Percentiles rank a stretch among this genome's conserved stretches.
Evolutionary conservation across 2,329 filamentous ascomycete species (phyloP).

Genomic region (Rutstroemia sydowiana): DNA sequence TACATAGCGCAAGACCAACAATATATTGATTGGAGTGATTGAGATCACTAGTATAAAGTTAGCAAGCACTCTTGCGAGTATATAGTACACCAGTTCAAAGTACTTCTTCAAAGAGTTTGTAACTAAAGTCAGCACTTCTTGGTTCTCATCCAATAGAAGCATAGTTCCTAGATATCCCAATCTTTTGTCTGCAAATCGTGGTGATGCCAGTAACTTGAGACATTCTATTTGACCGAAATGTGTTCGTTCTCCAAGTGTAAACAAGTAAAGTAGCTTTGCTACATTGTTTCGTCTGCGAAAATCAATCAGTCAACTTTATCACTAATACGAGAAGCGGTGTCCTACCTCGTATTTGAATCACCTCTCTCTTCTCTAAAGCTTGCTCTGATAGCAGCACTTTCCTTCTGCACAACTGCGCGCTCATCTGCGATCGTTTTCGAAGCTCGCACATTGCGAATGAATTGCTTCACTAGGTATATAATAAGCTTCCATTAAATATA

Average conservation of each 20-base stretch:
- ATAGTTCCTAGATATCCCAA: slow-evolving; percentile 94
- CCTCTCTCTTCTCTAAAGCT: slow-evolving; percentile 97
- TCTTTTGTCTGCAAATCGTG: slow-evolving; percentile 95
- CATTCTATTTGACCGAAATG: slow-evolving; percentile 99
- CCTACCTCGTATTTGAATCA: slow-evolving; percentile 82
- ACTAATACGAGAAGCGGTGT: slow-evolving; percentile 15
- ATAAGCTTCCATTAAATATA: slow-evolving; percentile 13
- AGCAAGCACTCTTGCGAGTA: neutral
- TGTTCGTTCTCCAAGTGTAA: slow-evolving; percentile 92
- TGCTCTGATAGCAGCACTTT: slow-evolving; percentile 93
- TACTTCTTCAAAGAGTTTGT: slow-evolving; percentile 98
- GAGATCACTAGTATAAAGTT: slow-evolving; percentile 59
- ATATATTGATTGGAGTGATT: slow-evolving; percentile 98
- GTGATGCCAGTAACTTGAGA: slow-evolving; percentile 91
- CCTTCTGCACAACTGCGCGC: slow-evolving; percentile 95
- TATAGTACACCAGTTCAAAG: slow-evolving; percentile 7
- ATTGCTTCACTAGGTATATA: slow-evolving; percentile 76
- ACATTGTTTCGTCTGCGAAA: slow-evolving; percentile 86
- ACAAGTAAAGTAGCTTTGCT: slow-evolving; percentile 94
- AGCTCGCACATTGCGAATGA: slow-evolving; percentile 97
- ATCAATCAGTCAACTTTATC: slow-evolving; percentile 1
- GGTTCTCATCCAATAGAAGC: slow-evolving; percentile 92
- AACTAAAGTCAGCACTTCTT: slow-evolving; percentile 93
- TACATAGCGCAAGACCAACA: slow-evolving; percentile 91
- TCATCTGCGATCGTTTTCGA: slow-evolving; percentile 99